A percentile compares a stretch with the other conserved stretches of the same genome.
phyloP scores from a whole-genome alignment of 306 rosid species.

The Sesbania bispinosa region DNA sequence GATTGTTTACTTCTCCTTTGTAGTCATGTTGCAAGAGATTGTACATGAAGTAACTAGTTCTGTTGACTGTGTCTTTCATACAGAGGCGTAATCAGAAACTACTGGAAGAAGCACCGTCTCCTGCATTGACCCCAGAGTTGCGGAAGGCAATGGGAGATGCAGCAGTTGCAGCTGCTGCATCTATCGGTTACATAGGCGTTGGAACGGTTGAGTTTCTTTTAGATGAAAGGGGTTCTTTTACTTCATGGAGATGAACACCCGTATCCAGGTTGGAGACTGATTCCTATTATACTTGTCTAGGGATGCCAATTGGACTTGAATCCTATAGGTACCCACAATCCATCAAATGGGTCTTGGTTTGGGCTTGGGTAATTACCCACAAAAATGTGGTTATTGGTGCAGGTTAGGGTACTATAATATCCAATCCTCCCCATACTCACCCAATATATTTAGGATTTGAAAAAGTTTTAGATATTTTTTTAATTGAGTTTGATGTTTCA shows the following conservation, averaged over 20 bases:
- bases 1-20: not conserved
- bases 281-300: conserved; percentile 1
- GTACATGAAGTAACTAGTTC: conserved; percentile 10
- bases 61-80: conserved; percentile 17
- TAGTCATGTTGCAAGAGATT: conserved; percentile 5
- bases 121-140: conserved; percentile 90
- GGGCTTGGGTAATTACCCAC: not conserved
- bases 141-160: conserved; percentile 99
- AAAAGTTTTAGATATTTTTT: too few species aligned
- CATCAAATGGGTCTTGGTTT: not conserved
- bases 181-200: conserved; percentile 94
- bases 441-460: not conserved
- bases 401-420: not conserved
- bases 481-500: not conserved
- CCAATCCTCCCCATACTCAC: not conserved
- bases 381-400: not conserved
- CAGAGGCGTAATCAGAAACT: conserved; percentile 97
- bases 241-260: conserved; percentile 99
- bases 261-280: conserved; percentile 74
- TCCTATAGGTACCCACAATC: not conserved
- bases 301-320: not conserved
- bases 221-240: conserved; percentile 98
- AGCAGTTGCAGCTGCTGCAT: conserved; percentile 98
- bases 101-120: conserved; percentile 99
- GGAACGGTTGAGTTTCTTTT: conserved; percentile 95